Base-by-base conservation (phyloP, 768 basidiomycete species). In the Collybia sp. region DNA sequence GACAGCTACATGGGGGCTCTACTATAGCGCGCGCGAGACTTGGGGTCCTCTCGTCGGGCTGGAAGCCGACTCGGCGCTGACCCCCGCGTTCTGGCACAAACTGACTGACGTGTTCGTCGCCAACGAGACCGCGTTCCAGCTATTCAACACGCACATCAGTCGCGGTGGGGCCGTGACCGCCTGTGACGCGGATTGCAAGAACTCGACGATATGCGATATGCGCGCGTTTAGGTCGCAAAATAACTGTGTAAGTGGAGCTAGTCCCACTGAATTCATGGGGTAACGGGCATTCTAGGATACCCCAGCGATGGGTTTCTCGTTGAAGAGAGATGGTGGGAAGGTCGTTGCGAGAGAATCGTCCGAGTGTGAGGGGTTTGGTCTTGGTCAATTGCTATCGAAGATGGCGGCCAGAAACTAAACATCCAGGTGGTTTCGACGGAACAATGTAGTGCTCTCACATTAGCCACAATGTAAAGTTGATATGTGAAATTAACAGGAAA, bases 71-170 rank as follows among this genome's bases (percentile, higher is more conserved):
- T 60, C 68, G 40, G 56, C 79, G 1, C 65, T 83, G 11, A 66
- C 62, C 18, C 68, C 79, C 2, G 60, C 71, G 8, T 83, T 83
- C 63, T 83, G 81, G 82, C 82, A 83, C 56, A 61, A 63, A 37
- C 66, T 82, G 6, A 82, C 81, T 0, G 79, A 80, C 45, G 71
- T 64, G 0, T 77, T 82, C 48, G 71, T 61, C 35, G 47, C 58
- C 15, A 74, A 80, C 53, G 70, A 76, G 33, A 59, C 61, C 12
- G 67, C 70, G 3, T 76, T 75, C 50, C 57, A 72, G 35, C 56
- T 71, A 30, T 82, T 71, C 61, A 74, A 72, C 52, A 62, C 60
- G 17, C 72, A 71, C 52, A 61, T 68, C 33, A 68, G 66, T 8
- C 59, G 73, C n/a, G 73, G 71, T 18, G 62, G 60, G 11, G 52